phyloP scores from a whole-genome alignment of 176 grass and related monocot genomes.

The Rhynchospora tenuis region DNA sequence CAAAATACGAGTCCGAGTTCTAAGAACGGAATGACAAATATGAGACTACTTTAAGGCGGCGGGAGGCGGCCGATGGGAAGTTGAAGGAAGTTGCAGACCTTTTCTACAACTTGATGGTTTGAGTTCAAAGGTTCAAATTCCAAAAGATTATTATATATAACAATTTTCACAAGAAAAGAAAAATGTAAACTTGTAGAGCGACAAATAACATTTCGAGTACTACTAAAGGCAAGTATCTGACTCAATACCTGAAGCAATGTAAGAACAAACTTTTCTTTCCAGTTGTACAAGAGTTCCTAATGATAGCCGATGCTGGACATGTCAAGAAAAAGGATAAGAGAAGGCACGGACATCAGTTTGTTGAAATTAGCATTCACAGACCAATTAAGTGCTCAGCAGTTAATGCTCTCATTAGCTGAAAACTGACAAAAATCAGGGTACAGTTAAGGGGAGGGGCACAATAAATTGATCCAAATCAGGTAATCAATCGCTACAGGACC shows the following conservation, averaged over 20 bases:
- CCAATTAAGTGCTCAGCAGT: neutral
- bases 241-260: neutral
- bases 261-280: neutral
- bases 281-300: neutral
- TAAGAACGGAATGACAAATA: too few relatives aligned
- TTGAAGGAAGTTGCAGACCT: too few relatives aligned
- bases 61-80: too few relatives aligned
- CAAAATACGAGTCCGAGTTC: too few relatives aligned
- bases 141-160: too few relatives aligned
- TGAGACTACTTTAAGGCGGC: too few relatives aligned
- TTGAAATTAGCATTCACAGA: neutral
- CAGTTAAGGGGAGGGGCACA: constrained; percentile 5
- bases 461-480: constrained; percentile 5
- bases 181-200: neutral
- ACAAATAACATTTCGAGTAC: neutral
- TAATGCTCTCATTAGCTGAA: neutral
- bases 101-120: too few relatives aligned
- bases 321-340: neutral
- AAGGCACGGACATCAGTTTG: neutral
- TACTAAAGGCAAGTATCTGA: neutral
- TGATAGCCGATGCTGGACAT: neutral
- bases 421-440: neutral
- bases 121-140: too few relatives aligned
- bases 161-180: neutral
- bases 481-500: constrained; percentile 3